A percentile compares a stretch with the other conserved stretches of the same genome.
phyloP scores from a whole-genome alignment of 1,139 yeast genomes.

The Candida sp. region DNA sequence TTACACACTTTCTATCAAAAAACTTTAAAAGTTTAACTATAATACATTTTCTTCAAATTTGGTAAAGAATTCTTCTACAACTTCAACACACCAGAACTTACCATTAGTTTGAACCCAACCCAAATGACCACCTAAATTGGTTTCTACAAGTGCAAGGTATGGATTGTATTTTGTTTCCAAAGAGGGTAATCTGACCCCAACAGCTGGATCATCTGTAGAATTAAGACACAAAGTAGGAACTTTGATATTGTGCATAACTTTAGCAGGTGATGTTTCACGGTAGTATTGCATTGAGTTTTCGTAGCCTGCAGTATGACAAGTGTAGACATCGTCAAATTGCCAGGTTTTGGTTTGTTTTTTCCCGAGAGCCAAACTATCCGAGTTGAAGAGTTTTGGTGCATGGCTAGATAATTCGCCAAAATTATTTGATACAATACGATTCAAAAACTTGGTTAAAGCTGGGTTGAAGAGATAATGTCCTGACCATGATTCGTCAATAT shows the following conservation, averaged over 20 bases:
- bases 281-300: constrained; percentile 71
- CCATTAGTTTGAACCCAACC: constrained; percentile 58
- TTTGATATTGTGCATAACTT: constrained; percentile 49
- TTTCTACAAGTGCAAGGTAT: constrained; percentile 32
- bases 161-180: constrained; percentile 26
- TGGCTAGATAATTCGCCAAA: constrained; percentile 44
- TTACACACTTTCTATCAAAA: too few relatives aligned
- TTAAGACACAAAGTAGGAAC: constrained; percentile 70
- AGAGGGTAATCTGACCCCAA: constrained; percentile 44
- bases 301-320: constrained; percentile 76
- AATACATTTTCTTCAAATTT: constrained; percentile 34
- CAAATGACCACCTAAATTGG: constrained; percentile 59
- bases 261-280: constrained; percentile 61
- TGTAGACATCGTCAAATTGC: constrained; percentile 70
- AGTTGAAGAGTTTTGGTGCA: constrained; percentile 28
- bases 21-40: too few relatives aligned
- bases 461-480: constrained; percentile 65
- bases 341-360: constrained; percentile 32
- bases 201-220: constrained; percentile 83
- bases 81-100: constrained; percentile 71
- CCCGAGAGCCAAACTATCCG: constrained; percentile 29
- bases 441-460: constrained; percentile 62
- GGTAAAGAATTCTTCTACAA: constrained; percentile 58
- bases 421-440: constrained; percentile 62
- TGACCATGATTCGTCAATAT: constrained; percentile 50